Conservation (phyloP, 805 yeast genomes). For the Kazachstania psychrophila region DNA sequence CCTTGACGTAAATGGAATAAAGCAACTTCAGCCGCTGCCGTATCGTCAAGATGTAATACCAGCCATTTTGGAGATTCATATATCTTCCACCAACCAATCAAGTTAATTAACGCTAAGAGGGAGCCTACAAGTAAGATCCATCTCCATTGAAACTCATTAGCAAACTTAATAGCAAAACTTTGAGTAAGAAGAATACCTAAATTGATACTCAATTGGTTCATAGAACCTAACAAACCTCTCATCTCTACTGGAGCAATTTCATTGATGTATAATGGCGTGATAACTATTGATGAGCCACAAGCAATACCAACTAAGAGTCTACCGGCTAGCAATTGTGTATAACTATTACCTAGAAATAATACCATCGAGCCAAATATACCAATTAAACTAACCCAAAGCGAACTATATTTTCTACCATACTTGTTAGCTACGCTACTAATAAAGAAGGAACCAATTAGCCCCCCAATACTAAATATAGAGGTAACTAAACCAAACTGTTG, state of each 20-base stretch:
- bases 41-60: constrained; percentile 13
- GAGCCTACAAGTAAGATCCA: constrained; percentile 54
- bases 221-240: constrained; percentile 76
- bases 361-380: constrained; percentile 55
- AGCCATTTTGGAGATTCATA: constrained; percentile 87
- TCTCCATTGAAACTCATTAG: constrained; percentile 66
- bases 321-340: constrained; percentile 44
- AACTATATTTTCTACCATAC: constrained; percentile 53
- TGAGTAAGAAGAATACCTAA: constrained; percentile 80
- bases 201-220: constrained; percentile 82
- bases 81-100: constrained; percentile 36
- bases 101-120: constrained; percentile 41
- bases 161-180: constrained; percentile 57
- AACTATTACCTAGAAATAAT: constrained; percentile 42
- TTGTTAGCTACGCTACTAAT: constrained; percentile 57
- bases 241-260: constrained; percentile 64
- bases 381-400: constrained; percentile 40
- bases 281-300: constrained; percentile 81
- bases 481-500: constrained; percentile 64
- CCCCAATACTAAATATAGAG: constrained; percentile 76
- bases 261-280: constrained; percentile 71
- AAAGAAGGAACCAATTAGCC: constrained; percentile 61
- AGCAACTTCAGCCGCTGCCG: constrained; percentile 33
- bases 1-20: constrained; percentile 32
- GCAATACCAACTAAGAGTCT: constrained; percentile 74